phyloP scores from a whole-genome alignment of 2,329 filamentous ascomycete genomes.

The Colletotrichum noveboracense region DNA sequence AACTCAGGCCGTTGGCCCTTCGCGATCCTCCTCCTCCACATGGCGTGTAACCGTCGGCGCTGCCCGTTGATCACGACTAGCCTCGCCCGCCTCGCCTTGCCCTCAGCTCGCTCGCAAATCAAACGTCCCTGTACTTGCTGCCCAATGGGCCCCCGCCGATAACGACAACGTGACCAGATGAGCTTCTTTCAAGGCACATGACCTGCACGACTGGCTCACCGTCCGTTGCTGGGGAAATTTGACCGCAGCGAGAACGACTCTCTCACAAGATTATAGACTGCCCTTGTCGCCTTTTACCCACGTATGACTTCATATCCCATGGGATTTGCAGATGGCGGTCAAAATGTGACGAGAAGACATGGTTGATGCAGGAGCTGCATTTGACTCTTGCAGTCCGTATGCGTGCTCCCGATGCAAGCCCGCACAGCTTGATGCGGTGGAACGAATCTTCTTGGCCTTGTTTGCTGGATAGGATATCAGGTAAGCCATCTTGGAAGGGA shows the following conservation, averaged over 20 bases:
- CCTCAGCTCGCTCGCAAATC: slow-evolving; percentile 21
- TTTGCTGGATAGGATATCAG: slow-evolving; percentile 2
- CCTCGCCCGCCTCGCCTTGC: slow-evolving; percentile 23
- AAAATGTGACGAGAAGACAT: slow-evolving; percentile 21
- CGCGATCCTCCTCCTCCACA: neutral
- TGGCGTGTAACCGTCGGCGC: neutral
- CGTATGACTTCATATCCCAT: slow-evolving; percentile 18
- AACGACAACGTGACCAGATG: slow-evolving; percentile 8
- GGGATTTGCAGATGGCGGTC: slow-evolving; percentile 18
- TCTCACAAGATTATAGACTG: neutral
- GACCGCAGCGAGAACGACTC: neutral
- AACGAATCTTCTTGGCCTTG: slow-evolving; percentile 12
- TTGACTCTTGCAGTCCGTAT: slow-evolving; percentile 15
- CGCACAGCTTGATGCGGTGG: slow-evolving; percentile 14
- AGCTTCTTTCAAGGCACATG: slow-evolving; percentile 12
- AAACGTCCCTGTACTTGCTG: slow-evolving; percentile 7
- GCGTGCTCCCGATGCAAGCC: slow-evolving; percentile 15
- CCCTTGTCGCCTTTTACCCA: neutral
- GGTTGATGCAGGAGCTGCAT: slow-evolving; percentile 17
- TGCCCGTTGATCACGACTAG: slow-evolving; percentile 6
- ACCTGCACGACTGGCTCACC: slow-evolving; percentile 12
- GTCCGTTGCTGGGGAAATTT: neutral
- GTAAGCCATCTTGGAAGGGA: neutral
- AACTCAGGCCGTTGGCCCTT: neutral
- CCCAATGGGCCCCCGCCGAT: slow-evolving; percentile 15